phyloP scores from a whole-genome alignment of 768 basidiomycete species.

The Tulasnella sp. region DNA sequence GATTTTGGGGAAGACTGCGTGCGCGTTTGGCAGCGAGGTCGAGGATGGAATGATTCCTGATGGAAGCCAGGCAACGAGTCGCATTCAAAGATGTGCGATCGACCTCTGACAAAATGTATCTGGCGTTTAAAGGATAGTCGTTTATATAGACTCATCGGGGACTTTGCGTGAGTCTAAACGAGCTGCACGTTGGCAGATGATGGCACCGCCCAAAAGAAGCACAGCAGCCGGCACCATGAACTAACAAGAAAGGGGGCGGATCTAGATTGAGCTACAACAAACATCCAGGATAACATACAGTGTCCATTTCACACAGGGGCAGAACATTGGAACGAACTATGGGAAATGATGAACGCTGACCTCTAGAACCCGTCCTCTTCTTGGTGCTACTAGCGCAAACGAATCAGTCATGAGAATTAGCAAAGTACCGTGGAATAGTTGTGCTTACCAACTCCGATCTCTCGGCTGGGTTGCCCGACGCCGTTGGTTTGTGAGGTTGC shows the following conservation, averaged over 20 bases:
- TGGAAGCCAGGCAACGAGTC: background rate
- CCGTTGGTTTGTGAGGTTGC: slow-evolving; percentile 11
- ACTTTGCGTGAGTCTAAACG: no score
- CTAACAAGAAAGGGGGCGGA: background rate
- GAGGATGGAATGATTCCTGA: no score
- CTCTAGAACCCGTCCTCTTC: background rate
- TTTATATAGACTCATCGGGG: no score
- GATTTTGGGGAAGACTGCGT: no score
- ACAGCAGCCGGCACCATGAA: background rate
- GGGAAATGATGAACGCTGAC: background rate
- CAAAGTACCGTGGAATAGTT: background rate
- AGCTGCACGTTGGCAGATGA: background rate
- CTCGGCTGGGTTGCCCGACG: background rate
- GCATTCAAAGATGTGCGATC: background rate
- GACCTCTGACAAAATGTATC: background rate
- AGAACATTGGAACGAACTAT: background rate
- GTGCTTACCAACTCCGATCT: slow-evolving; percentile 1
- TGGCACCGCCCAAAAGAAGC: background rate
- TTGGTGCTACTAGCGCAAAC: background rate
- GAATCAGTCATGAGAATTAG: background rate
- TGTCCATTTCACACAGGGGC: background rate
- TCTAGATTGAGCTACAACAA: slow-evolving; percentile 5
- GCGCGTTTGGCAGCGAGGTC: no score
- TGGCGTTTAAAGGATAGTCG: background rate
- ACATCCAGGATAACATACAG: background rate